Conservation (phyloP, 495 filamentous ascomycete genomes). For the Aspergillus egyptiacus region DNA sequence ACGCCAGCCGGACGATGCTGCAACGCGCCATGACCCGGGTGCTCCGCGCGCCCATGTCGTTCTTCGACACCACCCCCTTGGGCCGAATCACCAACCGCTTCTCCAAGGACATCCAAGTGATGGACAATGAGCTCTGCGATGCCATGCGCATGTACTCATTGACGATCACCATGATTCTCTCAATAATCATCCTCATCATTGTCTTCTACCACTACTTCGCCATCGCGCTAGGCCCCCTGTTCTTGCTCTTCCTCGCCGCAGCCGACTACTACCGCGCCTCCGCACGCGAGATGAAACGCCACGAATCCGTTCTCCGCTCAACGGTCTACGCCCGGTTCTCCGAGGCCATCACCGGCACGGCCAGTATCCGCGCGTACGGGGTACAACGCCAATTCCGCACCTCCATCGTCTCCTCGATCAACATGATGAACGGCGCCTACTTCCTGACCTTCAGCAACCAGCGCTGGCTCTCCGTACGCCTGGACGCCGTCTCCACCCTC, state of each 20-base stretch:
- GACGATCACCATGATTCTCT: conserved; percentile 69
- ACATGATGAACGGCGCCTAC: conserved; percentile 89
- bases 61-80: conserved; percentile 94
- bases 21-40: conserved; percentile 73
- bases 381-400: conserved; percentile 63
- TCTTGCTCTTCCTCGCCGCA: conserved; percentile 74
- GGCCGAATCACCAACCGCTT: conserved; percentile 98
- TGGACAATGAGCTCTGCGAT: conserved; percentile 91
- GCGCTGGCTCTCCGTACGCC: conserved; percentile 77
- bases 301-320: conserved; percentile 83
- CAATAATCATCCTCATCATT: conserved; percentile 83
- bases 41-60: conserved; percentile 87
- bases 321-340: conserved; percentile 85
- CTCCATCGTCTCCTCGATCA: conserved; percentile 65
- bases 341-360: conserved; percentile 76
- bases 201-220: conserved; percentile 91
- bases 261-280: conserved; percentile 86
- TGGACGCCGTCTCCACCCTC: conserved; percentile 75
- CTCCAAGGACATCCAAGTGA: conserved; percentile 87
- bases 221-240: conserved; percentile 78
- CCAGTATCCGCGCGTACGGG: conserved; percentile 85
- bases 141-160: conserved; percentile 91
- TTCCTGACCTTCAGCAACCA: conserved; percentile 93
- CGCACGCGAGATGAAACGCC: conserved; percentile 87
- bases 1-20: conserved; percentile 75